phyloP scores from a whole-genome alignment of 163 green algal species.

The Chlamydomonas reinhardtii region DNA sequence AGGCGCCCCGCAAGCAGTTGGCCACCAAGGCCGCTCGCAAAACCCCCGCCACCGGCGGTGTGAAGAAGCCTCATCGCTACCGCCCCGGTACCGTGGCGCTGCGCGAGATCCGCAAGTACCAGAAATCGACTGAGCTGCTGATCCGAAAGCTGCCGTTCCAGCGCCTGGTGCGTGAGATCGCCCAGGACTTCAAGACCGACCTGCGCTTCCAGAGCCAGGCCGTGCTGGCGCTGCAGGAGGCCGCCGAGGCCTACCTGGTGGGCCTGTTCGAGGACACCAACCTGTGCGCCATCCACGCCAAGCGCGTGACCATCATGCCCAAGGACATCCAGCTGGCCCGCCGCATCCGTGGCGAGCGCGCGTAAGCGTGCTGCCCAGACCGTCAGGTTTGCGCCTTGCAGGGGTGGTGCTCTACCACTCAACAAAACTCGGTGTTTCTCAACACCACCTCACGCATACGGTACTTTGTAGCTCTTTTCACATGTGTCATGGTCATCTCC shows the following conservation, averaged over 20 bases:
- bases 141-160: constrained; percentile 99
- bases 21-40: constrained; percentile 71
- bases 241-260: constrained; percentile 80
- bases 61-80: constrained; percentile 94
- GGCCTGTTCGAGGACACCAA: constrained; percentile 83
- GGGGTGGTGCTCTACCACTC: no score
- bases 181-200: constrained; percentile 98
- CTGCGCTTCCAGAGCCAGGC: constrained; percentile 88
- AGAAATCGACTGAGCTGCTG: constrained; percentile 97
- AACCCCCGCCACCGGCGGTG: constrained; percentile 60
- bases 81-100: constrained; percentile 90
- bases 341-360: constrained; percentile 90
- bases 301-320: constrained; percentile 98
- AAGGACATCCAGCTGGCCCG: constrained; percentile 52
- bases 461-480: no score
- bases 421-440: no score
- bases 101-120: constrained; percentile 97
- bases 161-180: constrained; percentile 96
- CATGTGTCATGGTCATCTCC: no score
- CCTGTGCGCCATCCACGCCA: constrained; percentile 98
- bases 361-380: no score
- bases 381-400: no score
- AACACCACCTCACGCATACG: no score
- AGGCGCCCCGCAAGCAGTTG: constrained; percentile 90
- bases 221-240: constrained; percentile 88